phyloP scores from a whole-genome alignment of 139 green algal species.

The Chlorella sp. region DNA sequence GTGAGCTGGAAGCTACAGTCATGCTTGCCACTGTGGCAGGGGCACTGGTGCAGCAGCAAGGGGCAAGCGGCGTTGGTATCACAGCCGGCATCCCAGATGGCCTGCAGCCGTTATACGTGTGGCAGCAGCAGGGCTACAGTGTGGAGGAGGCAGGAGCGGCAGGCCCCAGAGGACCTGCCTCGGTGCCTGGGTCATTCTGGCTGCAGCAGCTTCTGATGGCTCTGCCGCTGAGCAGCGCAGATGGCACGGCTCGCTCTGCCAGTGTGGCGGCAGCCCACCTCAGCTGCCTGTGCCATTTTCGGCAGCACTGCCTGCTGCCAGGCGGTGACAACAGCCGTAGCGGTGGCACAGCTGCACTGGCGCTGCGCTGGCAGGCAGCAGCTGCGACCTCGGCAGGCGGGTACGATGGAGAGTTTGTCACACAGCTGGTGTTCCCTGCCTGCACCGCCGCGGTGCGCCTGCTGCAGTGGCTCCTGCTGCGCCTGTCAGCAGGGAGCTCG shows the following conservation, averaged over 20 bases:
- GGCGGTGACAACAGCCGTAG: background rate
- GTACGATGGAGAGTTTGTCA: background rate
- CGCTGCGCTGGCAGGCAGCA: background rate
- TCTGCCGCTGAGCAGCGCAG: slow-evolving; percentile 5
- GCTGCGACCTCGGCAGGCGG: background rate
- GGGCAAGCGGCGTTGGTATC: background rate
- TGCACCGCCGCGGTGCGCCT: slow-evolving; percentile 9
- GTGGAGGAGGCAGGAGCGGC: background rate
- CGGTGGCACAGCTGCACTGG: background rate
- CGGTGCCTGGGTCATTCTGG: slow-evolving; percentile 11
- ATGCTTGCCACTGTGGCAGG: slow-evolving; percentile 11
- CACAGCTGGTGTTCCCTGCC: background rate
- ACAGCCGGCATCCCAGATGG: no score
- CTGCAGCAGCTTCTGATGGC: slow-evolving; percentile 10
- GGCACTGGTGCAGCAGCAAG: background rate
- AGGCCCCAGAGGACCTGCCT: no score
- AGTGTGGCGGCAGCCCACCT: background rate
- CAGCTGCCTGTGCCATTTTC: slow-evolving; percentile 12
- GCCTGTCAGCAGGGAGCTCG: background rate
- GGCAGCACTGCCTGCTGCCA: background rate
- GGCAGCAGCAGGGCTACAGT: background rate
- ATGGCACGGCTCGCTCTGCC: background rate
- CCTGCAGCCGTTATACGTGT: slow-evolving; percentile 21
- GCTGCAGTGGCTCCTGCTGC: slow-evolving; percentile 32
- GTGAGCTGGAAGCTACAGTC: background rate